Conservation (phyloP, 2,329 filamentous ascomycete species). For the Colletotrichum destructivum region DNA sequence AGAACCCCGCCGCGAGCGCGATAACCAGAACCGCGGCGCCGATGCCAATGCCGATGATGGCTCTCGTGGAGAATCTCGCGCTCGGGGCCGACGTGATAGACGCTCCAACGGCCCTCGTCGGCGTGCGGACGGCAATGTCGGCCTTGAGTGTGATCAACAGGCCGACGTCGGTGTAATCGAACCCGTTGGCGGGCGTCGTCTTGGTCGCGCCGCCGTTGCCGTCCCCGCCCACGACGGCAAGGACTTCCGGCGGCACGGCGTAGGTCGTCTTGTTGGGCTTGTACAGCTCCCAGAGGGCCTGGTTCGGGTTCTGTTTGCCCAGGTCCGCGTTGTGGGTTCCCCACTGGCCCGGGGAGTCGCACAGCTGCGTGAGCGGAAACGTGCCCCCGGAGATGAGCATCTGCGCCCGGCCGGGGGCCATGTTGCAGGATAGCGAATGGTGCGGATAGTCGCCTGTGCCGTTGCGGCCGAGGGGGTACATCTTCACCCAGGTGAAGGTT, state of each 20-base stretch:
- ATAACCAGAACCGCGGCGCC: constrained; percentile 50
- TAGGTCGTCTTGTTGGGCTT: constrained; percentile 66
- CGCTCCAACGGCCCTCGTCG: constrained; percentile 61
- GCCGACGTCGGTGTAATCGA: constrained; percentile 64
- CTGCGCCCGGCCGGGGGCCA: constrained; percentile 67
- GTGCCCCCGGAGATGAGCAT: constrained; percentile 76
- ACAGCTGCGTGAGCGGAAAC: constrained; percentile 64
- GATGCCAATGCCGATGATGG: constrained; percentile 61
- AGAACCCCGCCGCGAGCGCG: constrained; percentile 43
- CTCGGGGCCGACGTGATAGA: constrained; percentile 9
- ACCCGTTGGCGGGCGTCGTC: constrained; percentile 64
- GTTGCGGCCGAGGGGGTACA: constrained; percentile 60
- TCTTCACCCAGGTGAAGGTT: constrained; percentile 75
- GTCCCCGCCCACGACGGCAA: constrained; percentile 65
- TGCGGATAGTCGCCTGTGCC: constrained; percentile 61
- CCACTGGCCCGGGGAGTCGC: constrained; percentile 67
- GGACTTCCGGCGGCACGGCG: constrained; percentile 66
- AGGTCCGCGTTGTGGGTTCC: constrained; percentile 71
- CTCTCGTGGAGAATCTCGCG: constrained; percentile 53
- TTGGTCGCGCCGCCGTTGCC: constrained; percentile 68
- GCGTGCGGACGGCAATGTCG: constrained; percentile 60
- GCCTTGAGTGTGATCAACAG: constrained; percentile 69
- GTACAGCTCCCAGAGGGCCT: constrained; percentile 67
- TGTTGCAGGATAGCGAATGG: constrained; percentile 71
- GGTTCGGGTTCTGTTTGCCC: constrained; percentile 62